Base-by-base conservation (phyloP, 805 yeast species). In the Pichia eremophila region DNA sequence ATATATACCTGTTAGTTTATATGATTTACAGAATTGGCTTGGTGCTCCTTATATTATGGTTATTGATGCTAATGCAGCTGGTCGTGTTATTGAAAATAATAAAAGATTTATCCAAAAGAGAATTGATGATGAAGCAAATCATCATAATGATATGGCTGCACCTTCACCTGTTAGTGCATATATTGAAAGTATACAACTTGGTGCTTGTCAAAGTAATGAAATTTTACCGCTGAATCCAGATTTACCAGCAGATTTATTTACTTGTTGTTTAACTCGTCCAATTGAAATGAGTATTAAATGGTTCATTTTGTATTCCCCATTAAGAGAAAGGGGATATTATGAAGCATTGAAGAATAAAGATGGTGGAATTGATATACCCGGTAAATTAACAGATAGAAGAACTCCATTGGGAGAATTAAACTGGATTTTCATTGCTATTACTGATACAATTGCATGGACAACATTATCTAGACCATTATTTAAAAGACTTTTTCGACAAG, bases 381-480 rank as follows among this genome's bases (percentile, higher is more conserved):
- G 98, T 2, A 82, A 85, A 53, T 69, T 89, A 42, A 85, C 96
- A 3, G 99, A 93, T 61, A 75, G 98, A 60, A 74, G 96, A 52
- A 93, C 98, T 0, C 97, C 98, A 0, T 67, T 93, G 40, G 99
- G 99, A 35, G 99, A 93, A 62, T 73, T 93, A 46, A 89, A 88
- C 63, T 93, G 98, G 97, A 91, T 93, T 34, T 93, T 91, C 66
- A 93, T 97, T 1, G 97, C 99, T 2, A 88, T 93, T 38, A 91
- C 98, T 4, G 99, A 93, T 64, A 91, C 98, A 0, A 91, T 93
- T 45, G 99, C 99, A 2, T 93, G 98, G 97, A 87, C 96, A 0
- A 78, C 90, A 3, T 67, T 93, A 36, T 88, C 95, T 4, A 73
- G 96, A 51, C 88, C 95, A 0, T 67, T 93, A 31, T 93, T 93